phyloP scores from a whole-genome alignment of 768 basidiomycete genomes.

The Podaxis pistillaris region DNA sequence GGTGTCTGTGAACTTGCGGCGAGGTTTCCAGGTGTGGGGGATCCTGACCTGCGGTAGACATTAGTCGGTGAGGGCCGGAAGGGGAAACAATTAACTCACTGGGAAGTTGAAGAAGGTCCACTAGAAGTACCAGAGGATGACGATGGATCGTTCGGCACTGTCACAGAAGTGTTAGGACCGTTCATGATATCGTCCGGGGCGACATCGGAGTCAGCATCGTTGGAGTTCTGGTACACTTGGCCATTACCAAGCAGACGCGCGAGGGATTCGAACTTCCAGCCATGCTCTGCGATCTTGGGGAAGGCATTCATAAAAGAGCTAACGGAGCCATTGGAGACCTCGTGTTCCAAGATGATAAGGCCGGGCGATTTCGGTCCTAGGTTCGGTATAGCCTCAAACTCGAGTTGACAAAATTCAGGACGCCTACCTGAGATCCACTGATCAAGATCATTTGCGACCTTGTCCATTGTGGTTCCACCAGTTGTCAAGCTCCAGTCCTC shows the following conservation, averaged over 20 bases:
- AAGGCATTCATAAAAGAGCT: constrained; percentile 65
- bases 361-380: constrained; percentile 73
- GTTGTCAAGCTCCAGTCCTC: constrained; percentile 69
- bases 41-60: neutral
- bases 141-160: neutral
- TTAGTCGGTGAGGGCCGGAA: neutral
- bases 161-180: constrained; percentile 4
- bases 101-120: neutral
- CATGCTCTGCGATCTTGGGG: constrained; percentile 59
- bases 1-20: constrained; percentile 9
- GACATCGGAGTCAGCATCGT: constrained; percentile 29
- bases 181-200: constrained; percentile 20
- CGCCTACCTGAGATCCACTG: constrained; percentile 54
- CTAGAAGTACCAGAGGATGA: neutral
- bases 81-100: neutral
- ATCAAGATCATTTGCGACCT: constrained; percentile 48
- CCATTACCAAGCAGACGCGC: constrained; percentile 39
- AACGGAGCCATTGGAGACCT: constrained; percentile 60
- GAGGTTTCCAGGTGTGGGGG: constrained; percentile 11
- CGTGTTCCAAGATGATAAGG: constrained; percentile 83
- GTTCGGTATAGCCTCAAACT: neutral
- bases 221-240: constrained; percentile 46
- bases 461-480: constrained; percentile 40
- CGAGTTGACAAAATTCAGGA: neutral
- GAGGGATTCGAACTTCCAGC: constrained; percentile 69